Base-by-base conservation (phyloP, 148 eudicot genomes). In the Silene uniflora region DNA sequence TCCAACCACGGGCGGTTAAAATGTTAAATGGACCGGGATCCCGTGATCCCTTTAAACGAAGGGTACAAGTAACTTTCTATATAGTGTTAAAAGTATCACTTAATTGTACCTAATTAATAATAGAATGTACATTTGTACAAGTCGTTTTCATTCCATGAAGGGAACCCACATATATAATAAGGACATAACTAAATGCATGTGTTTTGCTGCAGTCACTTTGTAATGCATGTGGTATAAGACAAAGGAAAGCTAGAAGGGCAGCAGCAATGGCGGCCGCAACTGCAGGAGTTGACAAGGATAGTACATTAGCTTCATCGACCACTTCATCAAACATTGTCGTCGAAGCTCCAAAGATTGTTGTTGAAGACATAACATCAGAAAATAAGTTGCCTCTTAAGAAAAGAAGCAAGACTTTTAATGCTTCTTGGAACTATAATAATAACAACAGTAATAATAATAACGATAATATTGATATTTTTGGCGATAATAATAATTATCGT, bases 201-300 rank as follows among this genome's bases (percentile, higher is more conserved):
- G 56, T 18, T 62, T 72, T 32, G 24, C 25, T 84, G 65, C 84
- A 88, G 90, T 77, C 90, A 62, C 88, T 88, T 44, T 88, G 90
- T 82, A 88, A 88, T 61, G 90, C 90, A 23, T 88, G 90, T 78
- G 90, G 88, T 2, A 88, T 88, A 74, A 74, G 90, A 71, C 88
- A 80, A 73, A 82, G 90, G 74, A 88, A 88, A 76, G 90, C 90
- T 11, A 85, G 88, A 58, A 71, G 81, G 65, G 90, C 90, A 22
- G 90, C 90, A 22, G 82, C 87, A 21, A 82, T 77, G 64, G 82
- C 86, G 0, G 88, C 86, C 5, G 83, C 85, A 13, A 79, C 84
- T 0, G 78, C 80, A 10, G 77, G 17, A 35, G 17, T 44, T 16
- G 39, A 71, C 69, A 77, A 73, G 22, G 73, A 71, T n/a, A 63